Percentiles rank a stretch among this genome's conserved stretches.
These are phyloP conservation scores for Sugiyamaella novakii DNA, from an alignment of 1,139 yeast species.

Conservation along the genomic window DNA sequence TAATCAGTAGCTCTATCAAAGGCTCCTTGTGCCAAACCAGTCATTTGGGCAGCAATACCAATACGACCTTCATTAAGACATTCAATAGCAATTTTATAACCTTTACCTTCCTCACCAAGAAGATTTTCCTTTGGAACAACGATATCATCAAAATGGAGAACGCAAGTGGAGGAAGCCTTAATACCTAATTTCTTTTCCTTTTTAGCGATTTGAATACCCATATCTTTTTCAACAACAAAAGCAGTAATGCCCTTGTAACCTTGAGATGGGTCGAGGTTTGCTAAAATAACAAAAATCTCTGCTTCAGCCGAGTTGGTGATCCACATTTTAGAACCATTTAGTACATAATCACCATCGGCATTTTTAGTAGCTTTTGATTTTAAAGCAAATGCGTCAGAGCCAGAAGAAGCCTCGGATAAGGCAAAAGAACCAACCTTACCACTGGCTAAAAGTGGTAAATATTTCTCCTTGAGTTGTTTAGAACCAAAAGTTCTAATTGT, in stretches of 20 bases:
- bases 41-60: slow-evolving; percentile 52
- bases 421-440: slow-evolving; percentile 47
- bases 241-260: slow-evolving; percentile 53
- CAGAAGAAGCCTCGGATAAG: slow-evolving; percentile 48
- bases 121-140: slow-evolving; percentile 47
- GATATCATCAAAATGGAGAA: slow-evolving; percentile 47
- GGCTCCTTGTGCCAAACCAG: slow-evolving; percentile 50
- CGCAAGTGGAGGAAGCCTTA: slow-evolving; percentile 50
- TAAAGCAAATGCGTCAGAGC: slow-evolving; percentile 51
- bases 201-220: slow-evolving; percentile 48
- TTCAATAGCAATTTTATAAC: slow-evolving; percentile 51
- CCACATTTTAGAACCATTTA: slow-evolving; percentile 50
- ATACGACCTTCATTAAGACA: slow-evolving; percentile 50
- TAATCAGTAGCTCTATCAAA: slow-evolving; percentile 47
- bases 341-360: slow-evolving; percentile 43
- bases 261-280: slow-evolving; percentile 46
- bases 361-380: slow-evolving; percentile 43
- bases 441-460: slow-evolving; percentile 45
- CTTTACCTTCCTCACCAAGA: slow-evolving; percentile 49
- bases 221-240: slow-evolving; percentile 46
- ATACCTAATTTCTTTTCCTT: slow-evolving; percentile 51
- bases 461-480: slow-evolving; percentile 43
- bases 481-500: slow-evolving; percentile 46
- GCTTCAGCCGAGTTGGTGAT: slow-evolving; percentile 51
- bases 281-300: slow-evolving; percentile 47